A percentile compares a stretch with the other conserved stretches of the same genome.
phyloP scores from a whole-genome alignment of 1,284 basidiomycete genomes.

The Boletus calvinii region DNA sequence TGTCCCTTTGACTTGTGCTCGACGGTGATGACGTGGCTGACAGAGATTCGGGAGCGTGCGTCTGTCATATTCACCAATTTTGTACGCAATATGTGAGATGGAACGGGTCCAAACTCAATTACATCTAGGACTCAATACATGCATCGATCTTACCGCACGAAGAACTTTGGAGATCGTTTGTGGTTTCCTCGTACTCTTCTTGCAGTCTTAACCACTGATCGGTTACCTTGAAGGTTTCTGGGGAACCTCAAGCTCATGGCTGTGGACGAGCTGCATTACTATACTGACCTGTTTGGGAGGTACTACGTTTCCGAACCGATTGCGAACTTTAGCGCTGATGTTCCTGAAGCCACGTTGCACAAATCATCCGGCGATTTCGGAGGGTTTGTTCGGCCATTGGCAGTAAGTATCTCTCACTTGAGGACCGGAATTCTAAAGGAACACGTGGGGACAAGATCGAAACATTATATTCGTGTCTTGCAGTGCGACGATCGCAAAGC shows the following conservation, averaged over 20 bases:
- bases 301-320: constrained; percentile 23
- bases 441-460: constrained; percentile 44
- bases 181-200: constrained; percentile 1
- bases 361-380: constrained; percentile 73
- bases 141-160: constrained; percentile 84
- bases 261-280: constrained; percentile 86
- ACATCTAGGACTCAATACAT: constrained; percentile 81
- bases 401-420: constrained; percentile 50
- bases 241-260: constrained; percentile 78
- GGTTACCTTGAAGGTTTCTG: constrained; percentile 52
- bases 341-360: constrained; percentile 68
- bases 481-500: constrained; percentile 85
- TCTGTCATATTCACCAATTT: constrained; percentile 80
- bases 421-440: background rate
- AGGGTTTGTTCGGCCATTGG: constrained; percentile 83
- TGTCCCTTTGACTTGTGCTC: background rate
- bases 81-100: constrained; percentile 40
- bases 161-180: constrained; percentile 76
- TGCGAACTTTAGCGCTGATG: constrained; percentile 2
- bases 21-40: background rate
- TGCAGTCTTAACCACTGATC: constrained; percentile 3
- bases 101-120: background rate
- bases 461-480: constrained; percentile 77
- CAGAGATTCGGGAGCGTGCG: constrained; percentile 62
- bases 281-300: constrained; percentile 73